These are phyloP conservation scores for Candida endomychidarum DNA, from an alignment of 805 yeast genomes.

Conservation along the genomic window DNA sequence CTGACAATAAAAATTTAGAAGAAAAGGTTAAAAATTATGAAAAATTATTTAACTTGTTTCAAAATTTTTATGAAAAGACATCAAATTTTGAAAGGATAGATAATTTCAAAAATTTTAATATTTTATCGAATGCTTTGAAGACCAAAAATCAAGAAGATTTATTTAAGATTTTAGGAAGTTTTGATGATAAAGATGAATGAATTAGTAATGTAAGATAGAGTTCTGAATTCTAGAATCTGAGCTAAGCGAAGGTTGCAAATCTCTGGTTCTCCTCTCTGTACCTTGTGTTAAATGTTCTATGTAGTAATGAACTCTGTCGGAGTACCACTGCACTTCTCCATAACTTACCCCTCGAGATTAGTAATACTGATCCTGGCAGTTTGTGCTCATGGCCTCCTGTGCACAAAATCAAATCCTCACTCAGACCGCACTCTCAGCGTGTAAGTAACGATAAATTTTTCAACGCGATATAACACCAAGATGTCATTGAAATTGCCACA, in stretches of 20 bases:
- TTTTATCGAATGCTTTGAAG: conserved; percentile 14
- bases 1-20: conserved; percentile 25
- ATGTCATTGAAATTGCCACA: conserved; percentile 92
- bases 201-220: not conserved
- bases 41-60: conserved; percentile 11
- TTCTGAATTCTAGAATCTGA: too few relatives aligned
- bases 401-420: too few relatives aligned
- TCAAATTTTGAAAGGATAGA: conserved; percentile 10
- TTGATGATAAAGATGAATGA: not conserved
- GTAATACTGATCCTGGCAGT: too few relatives aligned
- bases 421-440: too few relatives aligned
- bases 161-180: conserved; percentile 9
- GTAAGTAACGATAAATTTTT: conserved; percentile 5
- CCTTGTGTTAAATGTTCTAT: too few relatives aligned
- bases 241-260: too few relatives aligned
- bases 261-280: too few relatives aligned
- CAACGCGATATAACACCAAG: conserved; percentile 6
- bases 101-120: conserved; percentile 12
- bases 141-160: conserved; percentile 10
- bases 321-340: too few relatives aligned
- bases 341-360: too few relatives aligned
- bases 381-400: too few relatives aligned
- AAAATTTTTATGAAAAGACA: conserved; percentile 12
- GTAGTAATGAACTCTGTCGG: too few relatives aligned
- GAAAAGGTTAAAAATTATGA: conserved; percentile 13